These are phyloP conservation scores for Colletotrichum somersetense DNA, from an alignment of 2,329 filamentous ascomycete genomes.

Conservation along the genomic window DNA sequence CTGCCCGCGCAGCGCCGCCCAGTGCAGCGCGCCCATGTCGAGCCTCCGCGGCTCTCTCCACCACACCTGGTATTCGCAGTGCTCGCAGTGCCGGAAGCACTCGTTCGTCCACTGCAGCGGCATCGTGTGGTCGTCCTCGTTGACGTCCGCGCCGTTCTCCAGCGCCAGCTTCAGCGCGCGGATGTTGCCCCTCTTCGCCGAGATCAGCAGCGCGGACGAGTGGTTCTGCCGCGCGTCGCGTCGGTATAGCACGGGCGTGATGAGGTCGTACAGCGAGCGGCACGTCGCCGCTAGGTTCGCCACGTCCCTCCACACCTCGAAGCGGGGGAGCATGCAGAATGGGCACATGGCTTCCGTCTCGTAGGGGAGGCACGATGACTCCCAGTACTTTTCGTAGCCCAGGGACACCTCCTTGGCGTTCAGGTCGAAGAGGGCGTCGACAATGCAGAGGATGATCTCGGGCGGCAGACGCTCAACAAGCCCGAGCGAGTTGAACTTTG, in stretches of 20 bases:
- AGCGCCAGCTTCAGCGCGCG: conserved; percentile 47
- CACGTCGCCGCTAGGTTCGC: conserved; percentile 35
- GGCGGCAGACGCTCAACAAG: conserved; percentile 28
- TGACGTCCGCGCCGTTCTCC: conserved; percentile 50
- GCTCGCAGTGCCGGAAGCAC: conserved; percentile 34
- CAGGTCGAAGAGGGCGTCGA: conserved; percentile 36
- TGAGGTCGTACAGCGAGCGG: conserved; percentile 27
- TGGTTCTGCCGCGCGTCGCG: conserved; percentile 33
- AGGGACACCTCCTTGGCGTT: conserved; percentile 30
- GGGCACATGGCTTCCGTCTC: conserved; percentile 34
- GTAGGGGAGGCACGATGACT: conserved; percentile 38
- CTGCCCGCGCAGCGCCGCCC: conserved; percentile 33
- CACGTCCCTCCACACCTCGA: conserved; percentile 38
- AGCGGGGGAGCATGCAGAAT: conserved; percentile 40
- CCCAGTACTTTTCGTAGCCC: conserved; percentile 39
- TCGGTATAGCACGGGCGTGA: conserved; percentile 33
- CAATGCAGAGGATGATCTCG: conserved; percentile 39
- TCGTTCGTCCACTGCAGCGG: conserved; percentile 40
- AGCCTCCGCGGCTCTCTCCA: conserved; percentile 35
- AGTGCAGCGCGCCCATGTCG: conserved; percentile 36
- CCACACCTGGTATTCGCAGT: conserved; percentile 41
- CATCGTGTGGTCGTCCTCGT: conserved; percentile 47
- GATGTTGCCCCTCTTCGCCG: conserved; percentile 30
- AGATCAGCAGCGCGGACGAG: conserved; percentile 34
- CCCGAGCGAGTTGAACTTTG: conserved; percentile 18